Evolutionary conservation across 202 grass and related monocot genomes (phyloP).

Genomic region (Hordeum pubiflorum): DNA sequence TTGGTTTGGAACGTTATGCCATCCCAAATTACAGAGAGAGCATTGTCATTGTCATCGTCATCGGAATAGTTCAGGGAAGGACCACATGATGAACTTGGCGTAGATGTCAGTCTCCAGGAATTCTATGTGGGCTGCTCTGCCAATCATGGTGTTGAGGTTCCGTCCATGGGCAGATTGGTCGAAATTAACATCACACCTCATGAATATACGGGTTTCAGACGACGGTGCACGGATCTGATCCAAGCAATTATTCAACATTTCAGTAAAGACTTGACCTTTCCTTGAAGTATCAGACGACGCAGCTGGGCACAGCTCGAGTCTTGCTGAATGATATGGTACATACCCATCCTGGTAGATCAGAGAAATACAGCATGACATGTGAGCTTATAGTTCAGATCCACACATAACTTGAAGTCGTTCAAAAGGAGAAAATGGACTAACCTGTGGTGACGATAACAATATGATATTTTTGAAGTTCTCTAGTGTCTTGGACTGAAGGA

Average conservation of each 20-base stretch:
- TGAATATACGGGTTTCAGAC: conserved; percentile 60
- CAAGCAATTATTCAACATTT: conserved; percentile 97
- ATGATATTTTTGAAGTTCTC: conserved; percentile 94
- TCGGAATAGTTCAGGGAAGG: conserved; percentile 72
- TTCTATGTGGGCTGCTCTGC: conserved; percentile 89
- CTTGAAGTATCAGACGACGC: conserved; percentile 71
- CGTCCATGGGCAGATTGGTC: conserved; percentile 66
- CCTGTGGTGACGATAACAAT: conserved; percentile 92
- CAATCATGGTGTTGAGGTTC: conserved; percentile 91
- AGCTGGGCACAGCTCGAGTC: conserved; percentile 75
- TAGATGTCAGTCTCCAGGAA: conserved; percentile 88
- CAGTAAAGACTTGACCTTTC: conserved; percentile 76
- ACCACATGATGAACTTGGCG: conserved; percentile 99
- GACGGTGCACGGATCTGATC: conserved; percentile 80
- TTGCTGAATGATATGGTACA: conserved; percentile 96
- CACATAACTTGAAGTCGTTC: neutral
- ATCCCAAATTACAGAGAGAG: neutral
- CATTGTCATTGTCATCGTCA: conserved; percentile 13
- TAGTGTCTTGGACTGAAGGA: conserved; percentile 80
- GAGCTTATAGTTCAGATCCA: neutral
- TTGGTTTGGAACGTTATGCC: neutral
- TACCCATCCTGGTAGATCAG: conserved; percentile 69
- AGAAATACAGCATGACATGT: neutral
- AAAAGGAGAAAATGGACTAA: conserved; percentile 23
- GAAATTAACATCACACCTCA: conserved; percentile 90